Evolutionary conservation across 2,329 filamentous ascomycete genomes (phyloP).

Genomic region (Microascus cirrosus): DNA sequence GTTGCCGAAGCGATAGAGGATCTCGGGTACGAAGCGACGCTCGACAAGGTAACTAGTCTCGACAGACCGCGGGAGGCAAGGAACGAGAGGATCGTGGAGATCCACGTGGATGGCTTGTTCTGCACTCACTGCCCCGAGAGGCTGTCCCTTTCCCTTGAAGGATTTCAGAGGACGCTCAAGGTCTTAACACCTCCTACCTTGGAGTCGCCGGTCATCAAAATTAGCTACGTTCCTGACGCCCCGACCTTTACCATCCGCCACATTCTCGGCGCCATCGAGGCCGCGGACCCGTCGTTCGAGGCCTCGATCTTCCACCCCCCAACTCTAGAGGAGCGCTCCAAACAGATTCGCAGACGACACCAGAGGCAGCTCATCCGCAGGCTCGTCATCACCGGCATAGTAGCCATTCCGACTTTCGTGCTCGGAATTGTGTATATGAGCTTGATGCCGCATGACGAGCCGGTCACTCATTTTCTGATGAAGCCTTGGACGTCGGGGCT

Average conservation of each 20-base stretch:
- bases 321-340: conserved; percentile 72
- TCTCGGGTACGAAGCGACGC: conserved; percentile 53
- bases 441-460: conserved; percentile 51
- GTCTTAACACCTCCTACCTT: conserved; percentile 45
- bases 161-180: conserved; percentile 37
- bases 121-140: conserved; percentile 59
- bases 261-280: conserved; percentile 58
- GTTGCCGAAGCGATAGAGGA: conserved; percentile 41
- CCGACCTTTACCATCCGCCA: conserved; percentile 64
- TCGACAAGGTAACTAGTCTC: conserved; percentile 34
- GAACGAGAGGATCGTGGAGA: conserved; percentile 46
- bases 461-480: conserved; percentile 56
- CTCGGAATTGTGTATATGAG: conserved; percentile 90
- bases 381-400: conserved; percentile 55
- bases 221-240: conserved; percentile 58
- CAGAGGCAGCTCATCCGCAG: conserved; percentile 57
- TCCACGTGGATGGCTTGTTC: conserved; percentile 61
- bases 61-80: conserved; percentile 20
- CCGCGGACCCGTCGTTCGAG: conserved; percentile 52
- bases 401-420: conserved; percentile 73
- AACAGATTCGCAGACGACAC: conserved; percentile 59
- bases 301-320: conserved; percentile 68
- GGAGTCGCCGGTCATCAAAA: conserved; percentile 53
- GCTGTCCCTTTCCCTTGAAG: conserved; percentile 40
- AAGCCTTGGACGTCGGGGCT: conserved; percentile 59